Evolutionary conservation across 1,284 basidiomycete species (phyloP), one percentile per base, ranked within the genome.

Genomic region (Amylostereum chailletii): DNA sequence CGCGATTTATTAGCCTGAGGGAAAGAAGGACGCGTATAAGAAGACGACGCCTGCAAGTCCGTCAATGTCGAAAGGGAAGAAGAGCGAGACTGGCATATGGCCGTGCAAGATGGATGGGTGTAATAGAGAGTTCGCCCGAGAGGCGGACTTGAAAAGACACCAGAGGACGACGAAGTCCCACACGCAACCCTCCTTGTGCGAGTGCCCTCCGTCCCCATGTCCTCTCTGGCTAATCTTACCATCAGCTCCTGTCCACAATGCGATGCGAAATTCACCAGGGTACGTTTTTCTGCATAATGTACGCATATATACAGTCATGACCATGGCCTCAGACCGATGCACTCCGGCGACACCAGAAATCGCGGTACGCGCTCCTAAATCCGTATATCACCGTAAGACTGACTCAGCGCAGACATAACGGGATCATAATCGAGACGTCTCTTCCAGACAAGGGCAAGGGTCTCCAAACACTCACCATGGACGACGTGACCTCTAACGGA

Each of bases 61-160:
- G 19, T 19, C 19, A 19, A 19, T 19, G 19, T 55, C 58, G 29
- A 73, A 69, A 58, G 76, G 74, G 66, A 81, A 78, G 59, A 62
- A 66, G 39, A 59, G 68, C 2, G 71, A 72, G 52, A 70, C 75
- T 5, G 75, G 77, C 5, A 61, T 79, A 46, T 87, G 85, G 85
- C 81, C 84, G 5, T 87, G 84, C 69, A 80, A 78, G 62, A 85
- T 87, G 58, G 76, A 81, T 58, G 84, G 83, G 8, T 87, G 84
- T 66, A 79, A 77, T 64, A 86, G 86, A 65, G 77, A 81, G 59
- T 87, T 87, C 60, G 84, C 82, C 43, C 74, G 84, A 49, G 84
- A 87, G 63, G 85, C 85, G 8, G 84, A 87, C 70, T 66, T 87
- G 53, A 87, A 86, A 69, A 62, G 84, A 57, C 84, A 87, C 63